phyloP scores from a whole-genome alignment of 2,329 filamentous ascomycete species.

The Aureobasidium pullulans region DNA sequence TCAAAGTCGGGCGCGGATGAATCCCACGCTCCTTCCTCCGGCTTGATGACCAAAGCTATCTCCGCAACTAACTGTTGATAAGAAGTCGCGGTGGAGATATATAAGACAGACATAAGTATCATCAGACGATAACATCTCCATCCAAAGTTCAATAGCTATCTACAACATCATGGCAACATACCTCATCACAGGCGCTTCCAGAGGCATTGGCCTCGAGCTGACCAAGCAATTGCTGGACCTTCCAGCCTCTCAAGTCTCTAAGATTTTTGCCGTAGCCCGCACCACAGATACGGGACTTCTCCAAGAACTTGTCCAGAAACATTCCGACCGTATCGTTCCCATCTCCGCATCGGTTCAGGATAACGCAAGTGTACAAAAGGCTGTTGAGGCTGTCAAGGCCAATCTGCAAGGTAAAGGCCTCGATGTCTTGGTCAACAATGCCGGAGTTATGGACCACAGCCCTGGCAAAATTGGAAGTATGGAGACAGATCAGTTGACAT shows the following conservation, averaged over 20 bases:
- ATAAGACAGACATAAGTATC: no score
- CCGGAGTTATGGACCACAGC: constrained; percentile 25
- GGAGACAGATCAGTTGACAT: constrained; percentile 20
- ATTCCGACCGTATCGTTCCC: constrained; percentile 29
- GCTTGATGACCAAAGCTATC: neutral
- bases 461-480: constrained; percentile 13
- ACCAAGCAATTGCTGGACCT: constrained; percentile 26
- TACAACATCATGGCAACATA: constrained; percentile 25
- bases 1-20: neutral
- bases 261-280: constrained; percentile 35
- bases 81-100: no score
- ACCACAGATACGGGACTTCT: constrained; percentile 27
- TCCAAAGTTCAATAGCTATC: neutral
- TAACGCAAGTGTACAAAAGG: constrained; percentile 28
- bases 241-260: constrained; percentile 28
- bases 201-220: constrained; percentile 32
- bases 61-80: neutral
- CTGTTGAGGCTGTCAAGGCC: constrained; percentile 27
- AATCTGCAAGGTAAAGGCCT: constrained; percentile 33
- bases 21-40: neutral
- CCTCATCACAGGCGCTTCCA: constrained; percentile 29
- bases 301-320: constrained; percentile 28
- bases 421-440: constrained; percentile 43
- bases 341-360: constrained; percentile 35
- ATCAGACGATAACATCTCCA: no score